phyloP scores from a whole-genome alignment of 129 eudicot genomes.

The Silybum marianum region DNA sequence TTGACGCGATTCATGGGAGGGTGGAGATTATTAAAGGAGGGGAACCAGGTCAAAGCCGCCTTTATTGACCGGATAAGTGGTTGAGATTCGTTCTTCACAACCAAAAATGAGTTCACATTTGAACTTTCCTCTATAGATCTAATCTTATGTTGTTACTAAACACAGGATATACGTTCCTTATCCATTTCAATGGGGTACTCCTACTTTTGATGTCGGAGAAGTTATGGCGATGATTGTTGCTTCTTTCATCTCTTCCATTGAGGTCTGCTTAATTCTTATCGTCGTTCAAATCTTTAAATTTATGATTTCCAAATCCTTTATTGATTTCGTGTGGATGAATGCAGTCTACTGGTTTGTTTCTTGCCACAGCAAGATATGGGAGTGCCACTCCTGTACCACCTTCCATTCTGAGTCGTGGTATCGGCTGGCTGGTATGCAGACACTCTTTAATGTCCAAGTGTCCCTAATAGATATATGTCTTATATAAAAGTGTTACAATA shows the following conservation, averaged over 20 bases:
- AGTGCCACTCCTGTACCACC: slow-evolving; percentile 82
- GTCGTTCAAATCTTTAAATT: background rate
- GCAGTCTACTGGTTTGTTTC: slow-evolving; percentile 70
- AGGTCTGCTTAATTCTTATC: slow-evolving; percentile 41
- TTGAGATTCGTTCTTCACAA: too few relatives aligned
- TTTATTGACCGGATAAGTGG: too few relatives aligned
- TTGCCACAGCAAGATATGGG: slow-evolving; percentile 66
- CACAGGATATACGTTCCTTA: slow-evolving; percentile 66
- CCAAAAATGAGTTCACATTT: too few relatives aligned
- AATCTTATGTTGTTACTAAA: background rate
- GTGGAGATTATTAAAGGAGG: too few relatives aligned
- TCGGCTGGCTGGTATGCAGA: slow-evolving; percentile 64
- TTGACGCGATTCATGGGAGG: too few relatives aligned
- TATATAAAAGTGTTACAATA: background rate
- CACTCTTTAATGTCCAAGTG: background rate
- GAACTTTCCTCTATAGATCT: background rate
- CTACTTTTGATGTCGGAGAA: slow-evolving; percentile 54
- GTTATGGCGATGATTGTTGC: slow-evolving; percentile 49
- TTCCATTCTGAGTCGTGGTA: slow-evolving; percentile 61
- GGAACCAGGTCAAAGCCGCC: too few relatives aligned
- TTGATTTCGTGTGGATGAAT: background rate
- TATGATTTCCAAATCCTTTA: background rate
- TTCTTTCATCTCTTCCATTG: slow-evolving; percentile 63
- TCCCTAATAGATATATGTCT: background rate
- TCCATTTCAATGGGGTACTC: slow-evolving; percentile 81